phyloP scores from a whole-genome alignment of 2,329 filamentous ascomycete species.

The Gnomoniopsis smithogilvyi region DNA sequence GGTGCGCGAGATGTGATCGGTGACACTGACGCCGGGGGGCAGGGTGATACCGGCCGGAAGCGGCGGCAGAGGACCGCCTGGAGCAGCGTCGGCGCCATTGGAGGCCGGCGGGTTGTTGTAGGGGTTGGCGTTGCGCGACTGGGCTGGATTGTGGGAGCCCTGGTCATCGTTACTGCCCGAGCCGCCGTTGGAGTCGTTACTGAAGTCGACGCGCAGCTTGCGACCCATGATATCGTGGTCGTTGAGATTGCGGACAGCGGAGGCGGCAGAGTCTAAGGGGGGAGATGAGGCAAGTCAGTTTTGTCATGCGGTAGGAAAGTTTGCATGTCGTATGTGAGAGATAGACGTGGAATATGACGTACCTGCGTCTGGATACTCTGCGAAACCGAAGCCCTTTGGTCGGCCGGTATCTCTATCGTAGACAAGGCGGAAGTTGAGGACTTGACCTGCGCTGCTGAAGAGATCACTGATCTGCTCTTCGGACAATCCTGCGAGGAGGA shows the following conservation, averaged over 20 bases:
- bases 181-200: constrained; percentile 70
- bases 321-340: not conserved
- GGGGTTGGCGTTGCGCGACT: constrained; percentile 6
- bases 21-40: constrained; percentile 75
- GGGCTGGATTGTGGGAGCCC: constrained; percentile 11
- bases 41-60: constrained; percentile 83
- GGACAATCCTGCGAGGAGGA: constrained; percentile 66
- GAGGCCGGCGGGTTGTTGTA: constrained; percentile 20
- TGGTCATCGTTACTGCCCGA: not conserved
- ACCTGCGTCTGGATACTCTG: constrained; percentile 92
- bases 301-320: not conserved
- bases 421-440: constrained; percentile 87
- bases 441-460: constrained; percentile 84
- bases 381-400: constrained; percentile 95
- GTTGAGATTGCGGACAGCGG: constrained; percentile 92
- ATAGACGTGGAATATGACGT: constrained; percentile 23
- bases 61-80: constrained; percentile 58
- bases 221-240: constrained; percentile 93
- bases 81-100: constrained; percentile 30
- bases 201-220: constrained; percentile 93
- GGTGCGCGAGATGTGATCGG: constrained; percentile 89
- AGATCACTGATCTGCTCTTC: constrained; percentile 96
- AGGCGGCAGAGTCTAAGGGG: constrained; percentile 70
- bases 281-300: constrained; percentile 9
- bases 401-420: constrained; percentile 94